These are phyloP conservation scores for Berkeleyomyces basicola DNA, from an alignment of 2,329 filamentous ascomycete genomes.

Conservation along the genomic window DNA sequence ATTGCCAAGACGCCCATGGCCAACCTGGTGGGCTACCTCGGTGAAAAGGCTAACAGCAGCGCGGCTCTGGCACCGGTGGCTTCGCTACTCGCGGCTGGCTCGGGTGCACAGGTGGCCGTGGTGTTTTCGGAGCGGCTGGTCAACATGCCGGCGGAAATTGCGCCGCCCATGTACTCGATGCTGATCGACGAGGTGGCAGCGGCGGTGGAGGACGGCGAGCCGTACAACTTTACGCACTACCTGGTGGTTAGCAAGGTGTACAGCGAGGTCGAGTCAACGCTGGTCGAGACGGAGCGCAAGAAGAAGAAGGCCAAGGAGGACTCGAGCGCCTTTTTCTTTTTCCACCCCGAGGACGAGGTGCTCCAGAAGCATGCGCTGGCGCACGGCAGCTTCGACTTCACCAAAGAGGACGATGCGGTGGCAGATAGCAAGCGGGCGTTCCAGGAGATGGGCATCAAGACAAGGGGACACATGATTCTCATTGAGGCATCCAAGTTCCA, in stretches of 20 bases:
- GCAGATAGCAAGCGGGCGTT: conserved; percentile 90
- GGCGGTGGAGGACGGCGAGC: conserved; percentile 78
- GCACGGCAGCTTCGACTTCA: conserved; percentile 57
- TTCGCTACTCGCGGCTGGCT: conserved; percentile 19
- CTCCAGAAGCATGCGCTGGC: conserved; percentile 60
- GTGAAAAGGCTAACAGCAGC: conserved; percentile 35
- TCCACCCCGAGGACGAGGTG: conserved; percentile 91
- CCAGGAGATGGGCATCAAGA: conserved; percentile 77
- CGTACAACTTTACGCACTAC: conserved; percentile 87
- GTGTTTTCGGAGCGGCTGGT: conserved; percentile 86
- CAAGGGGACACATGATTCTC: conserved; percentile 69
- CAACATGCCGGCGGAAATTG: conserved; percentile 88
- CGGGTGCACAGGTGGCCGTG: conserved; percentile 52
- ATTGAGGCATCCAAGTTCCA: conserved; percentile 68
- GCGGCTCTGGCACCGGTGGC: conserved; percentile 31
- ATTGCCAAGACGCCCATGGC: conserved; percentile 56
- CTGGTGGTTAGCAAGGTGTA: conserved; percentile 87
- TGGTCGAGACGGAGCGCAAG: conserved; percentile 37
- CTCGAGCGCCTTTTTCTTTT: conserved; percentile 51
- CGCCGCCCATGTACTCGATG: conserved; percentile 90
- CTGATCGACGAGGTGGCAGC: conserved; percentile 78
- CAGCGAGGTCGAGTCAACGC: conserved; percentile 63
- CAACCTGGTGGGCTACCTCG: conserved; percentile 55
- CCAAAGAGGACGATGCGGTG: conserved; percentile 61
- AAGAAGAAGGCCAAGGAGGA: conserved; percentile 38